Evolutionary conservation across 2,329 filamentous ascomycete genomes (phyloP), one percentile per base, ranked within the genome.

Genomic region (Akanthomyces muscarius): DNA sequence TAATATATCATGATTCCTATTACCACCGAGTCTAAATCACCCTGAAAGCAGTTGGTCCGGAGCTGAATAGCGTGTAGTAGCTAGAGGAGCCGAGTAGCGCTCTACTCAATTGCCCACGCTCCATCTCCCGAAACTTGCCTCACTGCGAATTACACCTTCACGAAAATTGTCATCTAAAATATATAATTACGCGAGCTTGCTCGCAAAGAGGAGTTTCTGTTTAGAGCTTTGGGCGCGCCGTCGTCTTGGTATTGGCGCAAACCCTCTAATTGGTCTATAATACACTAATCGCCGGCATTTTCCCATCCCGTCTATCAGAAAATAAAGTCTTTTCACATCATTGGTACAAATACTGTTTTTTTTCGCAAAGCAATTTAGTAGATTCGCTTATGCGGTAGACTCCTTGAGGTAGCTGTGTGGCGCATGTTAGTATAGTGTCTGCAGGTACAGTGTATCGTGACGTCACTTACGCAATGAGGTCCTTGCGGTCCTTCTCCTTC

Each of bases 401-500:
- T 90, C 82, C 78, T 85, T 83, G 76, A 92, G 84, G 86, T 80
- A 90, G 74, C 85, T 87, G 69, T 67, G 13, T 25, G 41, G 4
- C 55, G 45, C 21, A 18, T 41, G 69, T 77, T 71, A 75, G 72
- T 57, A 36, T 58, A 51, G 25, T 6, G 11, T 23, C 5, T 42
- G 47, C 5, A 44, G 7, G 33, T 25, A 21, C 7, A n/a, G 4
- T 28, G n/a, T 45, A 5, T 53, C 51, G 42, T 50, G 48, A 38
- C 21, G 45, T 58, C 45, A 86, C 89, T 74, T 90, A 94, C 89
- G 92, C 92, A 87, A 99, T 97, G 74, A 99, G 86, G 81, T 99
- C 94, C 80, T 98, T 97, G 80, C 95, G 88, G 85, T 98, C 95
- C 91, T 98, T 98, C 77, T 88, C 87, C 91, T 99, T 99, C 93